Evolutionary conservation across 805 yeast genomes (phyloP).

Genomic region (Candida tammaniensis): DNA sequence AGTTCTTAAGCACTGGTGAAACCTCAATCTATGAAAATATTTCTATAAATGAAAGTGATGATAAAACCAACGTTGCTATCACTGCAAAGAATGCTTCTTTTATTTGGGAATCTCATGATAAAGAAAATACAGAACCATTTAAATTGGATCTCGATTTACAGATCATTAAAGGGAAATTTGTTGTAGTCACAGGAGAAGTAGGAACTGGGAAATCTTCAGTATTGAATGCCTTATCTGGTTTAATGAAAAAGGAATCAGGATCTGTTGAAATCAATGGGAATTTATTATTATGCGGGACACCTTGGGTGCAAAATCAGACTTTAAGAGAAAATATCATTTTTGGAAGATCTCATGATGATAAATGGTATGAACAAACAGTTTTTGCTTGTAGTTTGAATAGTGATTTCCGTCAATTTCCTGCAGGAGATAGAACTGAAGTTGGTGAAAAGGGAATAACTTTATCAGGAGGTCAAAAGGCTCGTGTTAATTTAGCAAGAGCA

Average conservation of each 20-base stretch:
- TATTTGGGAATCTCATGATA: conserved; percentile 19
- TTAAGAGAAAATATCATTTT: conserved; percentile 30
- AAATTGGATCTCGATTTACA: conserved; percentile 17
- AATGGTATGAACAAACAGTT: conserved; percentile 21
- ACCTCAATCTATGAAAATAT: conserved; percentile 27
- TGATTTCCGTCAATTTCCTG: conserved; percentile 28
- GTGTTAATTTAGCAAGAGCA: conserved; percentile 34
- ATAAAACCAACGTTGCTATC: conserved; percentile 18
- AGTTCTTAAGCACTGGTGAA: conserved; percentile 46
- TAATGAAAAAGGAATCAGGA: conserved; percentile 34
- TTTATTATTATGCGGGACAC: conserved; percentile 25
- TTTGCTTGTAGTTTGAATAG: conserved; percentile 26
- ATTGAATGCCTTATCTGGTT: conserved; percentile 35
- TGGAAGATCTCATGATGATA: conserved; percentile 22
- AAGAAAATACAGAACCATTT: conserved; percentile 3
- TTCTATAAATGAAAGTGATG: conserved; percentile 20
- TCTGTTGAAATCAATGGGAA: conserved; percentile 25
- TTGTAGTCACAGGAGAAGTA: conserved; percentile 34
- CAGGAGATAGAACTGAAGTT: conserved; percentile 33
- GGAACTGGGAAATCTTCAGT: conserved; percentile 38
- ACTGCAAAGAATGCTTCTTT: conserved; percentile 23
- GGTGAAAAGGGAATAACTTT: conserved; percentile 37
- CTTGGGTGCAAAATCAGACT: conserved; percentile 37
- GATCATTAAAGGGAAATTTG: conserved; percentile 29
- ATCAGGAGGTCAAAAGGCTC: conserved; percentile 39